Percentiles rank a stretch among this genome's conserved stretches.
phyloP scores from a whole-genome alignment of 345 rosid species.

The Lepidium didymum region DNA sequence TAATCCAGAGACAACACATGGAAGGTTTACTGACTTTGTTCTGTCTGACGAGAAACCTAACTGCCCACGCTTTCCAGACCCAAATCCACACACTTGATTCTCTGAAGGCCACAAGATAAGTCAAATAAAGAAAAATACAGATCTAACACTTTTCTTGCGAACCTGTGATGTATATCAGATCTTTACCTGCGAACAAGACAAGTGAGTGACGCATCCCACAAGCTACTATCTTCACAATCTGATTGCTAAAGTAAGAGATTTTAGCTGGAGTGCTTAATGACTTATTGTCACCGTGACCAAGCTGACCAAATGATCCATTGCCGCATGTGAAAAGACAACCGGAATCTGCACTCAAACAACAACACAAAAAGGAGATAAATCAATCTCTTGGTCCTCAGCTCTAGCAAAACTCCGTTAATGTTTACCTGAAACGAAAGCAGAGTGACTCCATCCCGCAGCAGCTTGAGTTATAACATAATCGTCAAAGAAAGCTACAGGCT shows the following conservation, averaged over 20 bases:
- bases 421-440: constrained; percentile 82
- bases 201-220: constrained; percentile 96
- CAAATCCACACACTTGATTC: constrained; percentile 64
- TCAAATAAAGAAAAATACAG: background rate
- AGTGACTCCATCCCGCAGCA: constrained; percentile 91
- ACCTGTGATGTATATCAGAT: background rate
- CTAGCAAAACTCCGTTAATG: background rate
- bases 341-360: constrained; percentile 28
- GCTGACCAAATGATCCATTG: constrained; percentile 92
- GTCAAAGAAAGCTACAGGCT: constrained; percentile 37
- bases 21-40: constrained; percentile 44
- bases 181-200: constrained; percentile 63
- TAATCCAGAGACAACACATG: constrained; percentile 46
- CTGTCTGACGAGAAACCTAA: constrained; percentile 45
- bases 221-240: constrained; percentile 53
- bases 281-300: constrained; percentile 73
- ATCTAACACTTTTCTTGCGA: background rate
- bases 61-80: constrained; percentile 87
- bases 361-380: background rate
- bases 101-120: constrained; percentile 21
- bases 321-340: constrained; percentile 77
- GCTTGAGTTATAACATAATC: constrained; percentile 36
- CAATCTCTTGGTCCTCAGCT: background rate
- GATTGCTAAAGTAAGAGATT: constrained; percentile 52
- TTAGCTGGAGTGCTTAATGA: constrained; percentile 46